Evolutionary conservation across 164 flowering plant genomes (phyloP).

Genomic region (Aristolochia contorta): DNA sequence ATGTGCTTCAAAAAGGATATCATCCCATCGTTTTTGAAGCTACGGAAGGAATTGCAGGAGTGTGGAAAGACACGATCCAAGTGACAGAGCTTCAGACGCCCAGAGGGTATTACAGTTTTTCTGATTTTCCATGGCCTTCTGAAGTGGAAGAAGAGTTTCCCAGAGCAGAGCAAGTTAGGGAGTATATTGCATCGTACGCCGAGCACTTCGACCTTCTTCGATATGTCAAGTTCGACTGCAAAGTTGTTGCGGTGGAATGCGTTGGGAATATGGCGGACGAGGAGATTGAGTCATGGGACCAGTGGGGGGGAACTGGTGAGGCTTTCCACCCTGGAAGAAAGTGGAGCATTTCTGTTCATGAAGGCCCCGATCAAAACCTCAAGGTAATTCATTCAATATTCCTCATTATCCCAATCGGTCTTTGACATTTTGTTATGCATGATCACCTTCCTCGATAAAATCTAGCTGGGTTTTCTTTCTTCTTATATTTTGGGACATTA

Average conservation of each 20-base stretch:
- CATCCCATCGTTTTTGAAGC: constrained; percentile 37
- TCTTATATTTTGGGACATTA: not conserved
- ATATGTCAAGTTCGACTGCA: constrained; percentile 26
- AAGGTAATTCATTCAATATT: constrained; percentile 14
- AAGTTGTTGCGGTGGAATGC: constrained; percentile 27
- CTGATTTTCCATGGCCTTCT: constrained; percentile 67
- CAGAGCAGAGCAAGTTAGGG: constrained; percentile 25
- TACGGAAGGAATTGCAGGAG: constrained; percentile 16
- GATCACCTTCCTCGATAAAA: no score
- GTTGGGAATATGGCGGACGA: constrained; percentile 18
- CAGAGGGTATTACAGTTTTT: constrained; percentile 35
- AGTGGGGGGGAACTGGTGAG: constrained; percentile 32
- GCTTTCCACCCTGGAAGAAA: constrained; percentile 25
- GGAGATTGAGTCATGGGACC: constrained; percentile 27
- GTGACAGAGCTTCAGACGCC: constrained; percentile 50
- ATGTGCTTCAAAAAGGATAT: constrained; percentile 32
- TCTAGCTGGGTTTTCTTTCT: not conserved
- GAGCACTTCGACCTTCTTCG: constrained; percentile 22
- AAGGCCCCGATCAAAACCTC: constrained; percentile 15
- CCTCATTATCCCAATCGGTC: no score
- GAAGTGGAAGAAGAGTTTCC: constrained; percentile 33
- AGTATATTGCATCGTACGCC: constrained; percentile 42
- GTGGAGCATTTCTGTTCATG: constrained; percentile 25
- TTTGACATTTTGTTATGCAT: no score
- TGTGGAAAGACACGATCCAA: constrained; percentile 34